Evolutionary conservation across 352 stramenopile genomes (phyloP), one percentile per base, ranked within the genome.

Genomic region (Plasmopara muralis): DNA sequence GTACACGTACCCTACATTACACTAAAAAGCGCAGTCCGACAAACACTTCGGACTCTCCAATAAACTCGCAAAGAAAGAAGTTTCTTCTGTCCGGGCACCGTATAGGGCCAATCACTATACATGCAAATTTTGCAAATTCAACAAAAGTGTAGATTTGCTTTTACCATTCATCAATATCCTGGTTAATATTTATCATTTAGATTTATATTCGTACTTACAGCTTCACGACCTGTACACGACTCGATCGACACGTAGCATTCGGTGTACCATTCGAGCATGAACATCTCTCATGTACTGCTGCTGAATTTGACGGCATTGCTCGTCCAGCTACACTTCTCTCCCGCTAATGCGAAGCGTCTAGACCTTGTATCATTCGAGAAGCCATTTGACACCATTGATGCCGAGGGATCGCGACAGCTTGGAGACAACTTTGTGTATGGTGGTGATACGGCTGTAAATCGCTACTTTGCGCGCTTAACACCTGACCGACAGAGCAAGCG

Each of bases 391-490:
- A 55, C 62, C 41, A 85, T 93, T 48, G 67, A 72, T 40, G 50
- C 67, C 35, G 72, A 87, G 3, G 80, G 80, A 9, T 54, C 69
- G 57, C 80, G 83, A 39, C 58, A 79, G 43, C 47, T 89, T 13
- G 68, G 77, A 46, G 53, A 59, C 48, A 70, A 86, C 49, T 93
- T 73, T 52, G 55, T 64, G 42, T 68, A 77, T 41, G 83, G 83
- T 45, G 80, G 78, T 46, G 57, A 82, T 28, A 80, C 78, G 10
- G 53, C 64, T 9, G 80, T 91, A 46, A 91, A 89, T 57, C 74
- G 77, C 45, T 75, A 91, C 73, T 93, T 93, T 64, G 70, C 78
- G 33, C 83, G 83, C 8, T 64, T 93, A 13, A 91, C 81, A 41
- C 81, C 80, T 30, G 80, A 93, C 41, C 77, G 83, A 16, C 80